phyloP scores from a whole-genome alignment of 345 rosid species.

The Crucihimalaya himalaica region DNA sequence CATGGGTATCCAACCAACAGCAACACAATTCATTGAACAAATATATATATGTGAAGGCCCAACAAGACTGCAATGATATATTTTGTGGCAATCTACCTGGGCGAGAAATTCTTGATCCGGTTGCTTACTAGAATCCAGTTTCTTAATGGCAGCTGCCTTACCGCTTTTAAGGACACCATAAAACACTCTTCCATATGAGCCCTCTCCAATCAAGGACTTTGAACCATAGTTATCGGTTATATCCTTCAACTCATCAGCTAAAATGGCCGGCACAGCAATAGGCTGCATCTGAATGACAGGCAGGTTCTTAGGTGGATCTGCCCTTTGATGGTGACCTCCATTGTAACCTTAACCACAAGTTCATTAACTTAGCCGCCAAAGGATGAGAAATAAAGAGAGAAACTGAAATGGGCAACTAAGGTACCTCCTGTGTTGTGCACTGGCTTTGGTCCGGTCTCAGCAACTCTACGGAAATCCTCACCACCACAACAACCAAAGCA shows the following conservation, averaged over 20 bases:
- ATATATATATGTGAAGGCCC: background rate
- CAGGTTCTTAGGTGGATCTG: conserved; percentile 41
- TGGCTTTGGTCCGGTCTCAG: conserved; percentile 53
- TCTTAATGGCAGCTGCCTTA: conserved; percentile 78
- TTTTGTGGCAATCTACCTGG: conserved; percentile 50
- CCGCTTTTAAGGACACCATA: conserved; percentile 67
- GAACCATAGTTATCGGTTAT: conserved; percentile 69
- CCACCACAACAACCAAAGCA: conserved; percentile 72
- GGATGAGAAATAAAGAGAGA: background rate
- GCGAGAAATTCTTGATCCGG: conserved; percentile 86
- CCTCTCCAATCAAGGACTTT: conserved; percentile 80
- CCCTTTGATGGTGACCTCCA: conserved; percentile 49
- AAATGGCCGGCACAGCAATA: conserved; percentile 55
- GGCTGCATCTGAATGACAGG: conserved; percentile 54
- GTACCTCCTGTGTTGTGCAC: conserved; percentile 53
- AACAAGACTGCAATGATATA: conserved; percentile 7
- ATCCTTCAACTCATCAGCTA: conserved; percentile 63
- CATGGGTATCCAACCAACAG: background rate
- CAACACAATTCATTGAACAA: background rate
- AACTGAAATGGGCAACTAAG: background rate
- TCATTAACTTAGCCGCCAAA: conserved; percentile 3
- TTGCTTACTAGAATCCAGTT: conserved; percentile 87
- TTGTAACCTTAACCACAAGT: conserved; percentile 45
- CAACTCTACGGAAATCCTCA: conserved; percentile 52
- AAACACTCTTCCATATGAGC: conserved; percentile 92